Evolutionary conservation across 768 basidiomycete genomes (phyloP), one percentile per base, ranked within the genome.

Genomic region (Lactarius tabidus): DNA sequence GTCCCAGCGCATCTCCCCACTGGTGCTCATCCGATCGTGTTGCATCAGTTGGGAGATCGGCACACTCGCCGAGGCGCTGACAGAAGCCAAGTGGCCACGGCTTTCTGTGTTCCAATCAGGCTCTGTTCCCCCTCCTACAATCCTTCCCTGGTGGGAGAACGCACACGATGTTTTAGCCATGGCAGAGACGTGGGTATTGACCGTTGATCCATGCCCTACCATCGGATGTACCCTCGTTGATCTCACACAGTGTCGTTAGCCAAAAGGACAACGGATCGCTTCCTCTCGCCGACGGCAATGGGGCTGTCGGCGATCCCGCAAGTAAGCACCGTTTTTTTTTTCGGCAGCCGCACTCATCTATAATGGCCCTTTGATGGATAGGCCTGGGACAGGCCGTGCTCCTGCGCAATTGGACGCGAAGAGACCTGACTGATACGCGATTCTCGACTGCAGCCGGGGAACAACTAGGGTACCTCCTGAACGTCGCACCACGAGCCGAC

Each of bases 231-330:
- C 29, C 20, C 66, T 62, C 48, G 59, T 23, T 41, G 15, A 60
- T 56, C 26, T 15, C n/a, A 7, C 61, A 18, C 62, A 83, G 81
- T 29, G 74, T 76, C 36, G 78, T 84, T 20, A 64, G 70, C 8
- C 67, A 67, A 45, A 81, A 79, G 60, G 74, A 76, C 12, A 70
- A 76, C 15, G 65, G 75, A 43, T 75, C 78, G 18, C 69, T 79
- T 33, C 71, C 83, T 10, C 73, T 88, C 29, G 74, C 83, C 18
- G 72, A 77, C 26, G 75, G 78, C 26, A 76, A 83, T 59, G 81
- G 81, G 35, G 81, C 84, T 35, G 84, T 82, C 6, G 86, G 81
- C 0, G 87, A 89, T 69, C 87, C 86, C 18, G 83, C 86, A 3
- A 85, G 81, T 81, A 64, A 48, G 31, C 1, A 36, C 31, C 20